Percentiles rank a stretch among this genome's conserved stretches.
Conservation (phyloP, 2,329 filamentous ascomycete genomes). For the Teratosphaeria destructans region DNA sequence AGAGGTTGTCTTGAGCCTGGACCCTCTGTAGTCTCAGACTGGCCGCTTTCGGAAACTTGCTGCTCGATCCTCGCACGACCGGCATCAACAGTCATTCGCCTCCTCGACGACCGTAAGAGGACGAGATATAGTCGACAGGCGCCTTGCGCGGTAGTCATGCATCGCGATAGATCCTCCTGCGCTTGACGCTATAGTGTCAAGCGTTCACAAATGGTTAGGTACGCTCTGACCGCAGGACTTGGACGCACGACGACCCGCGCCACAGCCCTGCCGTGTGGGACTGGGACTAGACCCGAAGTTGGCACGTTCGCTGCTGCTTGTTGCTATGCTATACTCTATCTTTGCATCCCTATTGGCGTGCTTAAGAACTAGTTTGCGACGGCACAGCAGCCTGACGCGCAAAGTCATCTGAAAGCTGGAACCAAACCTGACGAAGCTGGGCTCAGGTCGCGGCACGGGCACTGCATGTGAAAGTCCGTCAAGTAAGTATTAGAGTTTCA, state of each 20-base stretch:
- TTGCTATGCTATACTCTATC: constrained; percentile 4
- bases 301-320: constrained; percentile 9
- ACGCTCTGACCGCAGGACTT: constrained; percentile 10
- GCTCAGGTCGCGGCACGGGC: not conserved
- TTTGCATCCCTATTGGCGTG: not conserved
- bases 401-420: not conserved
- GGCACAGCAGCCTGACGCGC: not conserved
- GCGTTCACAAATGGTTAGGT: constrained; percentile 19
- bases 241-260: constrained; percentile 21
- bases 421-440: not conserved
- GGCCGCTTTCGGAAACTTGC: constrained; percentile 24
- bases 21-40: constrained; percentile 18
- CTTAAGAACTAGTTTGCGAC: constrained; percentile 11
- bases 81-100: not conserved
- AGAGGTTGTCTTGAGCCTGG: constrained; percentile 18
- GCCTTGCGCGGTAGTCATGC: constrained; percentile 10
- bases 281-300: constrained; percentile 13
- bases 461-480: constrained; percentile 3
- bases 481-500: constrained; percentile 10
- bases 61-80: constrained; percentile 11
- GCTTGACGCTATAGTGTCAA: constrained; percentile 14
- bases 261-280: constrained; percentile 22
- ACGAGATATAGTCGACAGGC: constrained; percentile 13
- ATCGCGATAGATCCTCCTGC: constrained; percentile 13
- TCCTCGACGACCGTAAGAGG: not conserved